A percentile compares a stretch with the other conserved stretches of the same genome.
These are phyloP conservation scores for Tolypocladium endophyticum DNA, from an alignment of 2,329 filamentous ascomycete species.

Conservation along the genomic window DNA sequence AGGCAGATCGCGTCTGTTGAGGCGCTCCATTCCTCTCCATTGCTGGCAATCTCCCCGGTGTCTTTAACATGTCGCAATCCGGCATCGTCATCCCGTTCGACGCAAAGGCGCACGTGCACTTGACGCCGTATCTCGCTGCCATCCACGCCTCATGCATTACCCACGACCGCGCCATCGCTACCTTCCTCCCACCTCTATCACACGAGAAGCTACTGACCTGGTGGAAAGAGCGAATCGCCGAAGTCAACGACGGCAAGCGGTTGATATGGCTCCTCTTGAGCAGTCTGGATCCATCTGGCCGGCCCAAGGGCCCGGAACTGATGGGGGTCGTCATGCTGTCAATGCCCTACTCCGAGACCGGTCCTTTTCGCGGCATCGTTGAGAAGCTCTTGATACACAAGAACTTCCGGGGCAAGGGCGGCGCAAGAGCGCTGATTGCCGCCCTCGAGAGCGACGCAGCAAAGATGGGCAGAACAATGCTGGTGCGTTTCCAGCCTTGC, in stretches of 20 bases:
- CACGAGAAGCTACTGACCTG: conserved; percentile 44
- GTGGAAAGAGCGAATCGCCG: conserved; percentile 43
- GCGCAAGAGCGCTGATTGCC: conserved; percentile 38
- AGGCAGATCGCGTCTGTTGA: background rate
- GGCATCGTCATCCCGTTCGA: conserved; percentile 31
- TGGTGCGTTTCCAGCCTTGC: conserved; percentile 32
- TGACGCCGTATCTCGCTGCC: conserved; percentile 45
- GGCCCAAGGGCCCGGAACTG: conserved; percentile 32
- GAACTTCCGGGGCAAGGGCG: conserved; percentile 36
- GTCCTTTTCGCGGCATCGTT: conserved; percentile 40
- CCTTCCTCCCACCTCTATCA: conserved; percentile 48
- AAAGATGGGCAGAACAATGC: conserved; percentile 34
- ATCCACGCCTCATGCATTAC: conserved; percentile 51
- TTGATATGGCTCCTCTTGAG: conserved; percentile 43
- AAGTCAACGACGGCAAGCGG: conserved; percentile 32
- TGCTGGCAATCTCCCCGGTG: background rate
- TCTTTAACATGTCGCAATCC: conserved; percentile 16
- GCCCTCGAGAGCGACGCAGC: conserved; percentile 45
- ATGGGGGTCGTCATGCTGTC: conserved; percentile 46
- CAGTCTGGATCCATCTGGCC: conserved; percentile 18
- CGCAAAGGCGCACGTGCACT: conserved; percentile 33
- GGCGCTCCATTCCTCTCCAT: background rate
- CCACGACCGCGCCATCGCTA: conserved; percentile 43
- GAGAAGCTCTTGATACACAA: conserved; percentile 49
- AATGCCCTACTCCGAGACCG: conserved; percentile 43